phyloP scores from a whole-genome alignment of 2,329 filamentous ascomycete species.

The Hirsutella rhossiliensis region DNA sequence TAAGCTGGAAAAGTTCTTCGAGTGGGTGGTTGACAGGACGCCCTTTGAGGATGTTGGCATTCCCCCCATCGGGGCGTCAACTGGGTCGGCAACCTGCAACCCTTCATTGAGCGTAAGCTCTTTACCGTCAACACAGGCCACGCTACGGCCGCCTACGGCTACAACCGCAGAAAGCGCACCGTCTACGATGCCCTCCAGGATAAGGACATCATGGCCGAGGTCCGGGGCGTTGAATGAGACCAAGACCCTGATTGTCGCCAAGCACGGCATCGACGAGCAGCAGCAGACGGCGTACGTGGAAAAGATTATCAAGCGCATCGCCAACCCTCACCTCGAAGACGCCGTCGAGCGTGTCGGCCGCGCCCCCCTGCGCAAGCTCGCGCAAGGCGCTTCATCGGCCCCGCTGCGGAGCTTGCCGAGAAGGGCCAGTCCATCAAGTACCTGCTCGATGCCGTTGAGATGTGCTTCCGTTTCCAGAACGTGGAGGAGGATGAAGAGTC shows the following conservation, averaged over 20 bases:
- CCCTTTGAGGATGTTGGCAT: slow-evolving; percentile 59
- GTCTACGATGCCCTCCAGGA: slow-evolving; percentile 85
- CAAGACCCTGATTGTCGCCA: slow-evolving; percentile 70
- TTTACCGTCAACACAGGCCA: slow-evolving; percentile 99
- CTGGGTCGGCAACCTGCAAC: slow-evolving; percentile 82
- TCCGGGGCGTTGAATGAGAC: slow-evolving; percentile 80
- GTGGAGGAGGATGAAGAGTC: slow-evolving; percentile 88
- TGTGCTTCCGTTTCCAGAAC: slow-evolving; percentile 91
- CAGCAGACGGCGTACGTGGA: slow-evolving; percentile 82
- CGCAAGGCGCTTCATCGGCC: slow-evolving; percentile 89
- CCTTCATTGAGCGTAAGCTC: slow-evolving; percentile 98
- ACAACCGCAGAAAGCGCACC: slow-evolving; percentile 73
- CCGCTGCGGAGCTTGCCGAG: slow-evolving; percentile 81
- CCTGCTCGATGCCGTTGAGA: slow-evolving; percentile 75
- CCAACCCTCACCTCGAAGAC: slow-evolving; percentile 87
- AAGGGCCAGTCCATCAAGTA: slow-evolving; percentile 58
- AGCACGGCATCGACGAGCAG: slow-evolving; percentile 64
- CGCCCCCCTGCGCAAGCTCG: slow-evolving; percentile 82
- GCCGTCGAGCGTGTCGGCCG: slow-evolving; percentile 90
- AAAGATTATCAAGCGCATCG: slow-evolving; percentile 85
- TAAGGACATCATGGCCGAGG: slow-evolving; percentile 64
- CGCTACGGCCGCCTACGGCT: slow-evolving; percentile 88
- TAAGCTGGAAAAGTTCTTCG: slow-evolving; percentile 95
- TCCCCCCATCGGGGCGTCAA: slow-evolving; percentile 74
- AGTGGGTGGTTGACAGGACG: slow-evolving; percentile 89